These are phyloP conservation scores for Cladosporium cucumerinum DNA, from an alignment of 2,329 filamentous ascomycete genomes.

Conservation along the genomic window DNA sequence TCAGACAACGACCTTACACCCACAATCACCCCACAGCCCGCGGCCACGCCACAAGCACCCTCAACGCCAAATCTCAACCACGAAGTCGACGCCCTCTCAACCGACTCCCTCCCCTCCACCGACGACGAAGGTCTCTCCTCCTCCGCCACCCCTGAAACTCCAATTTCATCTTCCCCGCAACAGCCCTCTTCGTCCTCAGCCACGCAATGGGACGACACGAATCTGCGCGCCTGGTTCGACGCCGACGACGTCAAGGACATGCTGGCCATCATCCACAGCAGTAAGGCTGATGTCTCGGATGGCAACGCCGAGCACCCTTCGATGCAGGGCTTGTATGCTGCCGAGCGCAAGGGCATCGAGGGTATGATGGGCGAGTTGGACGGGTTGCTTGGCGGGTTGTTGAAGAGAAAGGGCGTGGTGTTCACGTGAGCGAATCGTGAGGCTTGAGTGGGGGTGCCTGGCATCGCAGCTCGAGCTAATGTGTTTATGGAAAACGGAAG, in stretches of 20 bases:
- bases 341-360: slow-evolving; percentile 79
- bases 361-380: slow-evolving; percentile 90
- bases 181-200: neutral
- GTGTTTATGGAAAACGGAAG: neutral
- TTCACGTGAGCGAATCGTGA: neutral
- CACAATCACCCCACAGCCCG: slow-evolving; percentile 27
- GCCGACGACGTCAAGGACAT: slow-evolving; percentile 80
- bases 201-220: slow-evolving; percentile 73
- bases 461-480: neutral
- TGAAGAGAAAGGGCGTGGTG: slow-evolving; percentile 11
- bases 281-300: slow-evolving; percentile 56
- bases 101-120: neutral
- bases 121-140: slow-evolving; percentile 13
- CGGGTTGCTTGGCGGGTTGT: slow-evolving; percentile 32
- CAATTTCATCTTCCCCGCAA: slow-evolving; percentile 5
- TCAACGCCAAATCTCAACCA: neutral
- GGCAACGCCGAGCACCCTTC: slow-evolving; percentile 83
- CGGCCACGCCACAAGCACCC: neutral
- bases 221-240: slow-evolving; percentile 84
- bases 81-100: neutral
- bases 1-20: slow-evolving; percentile 32
- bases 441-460: neutral
- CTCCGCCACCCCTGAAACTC: slow-evolving; percentile 7
- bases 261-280: slow-evolving; percentile 88
- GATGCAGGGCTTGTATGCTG: slow-evolving; percentile 73